Evolutionary conservation across 2,329 filamentous ascomycete genomes (phyloP).

Genomic region (Thermothelomyces thermophilus): DNA sequence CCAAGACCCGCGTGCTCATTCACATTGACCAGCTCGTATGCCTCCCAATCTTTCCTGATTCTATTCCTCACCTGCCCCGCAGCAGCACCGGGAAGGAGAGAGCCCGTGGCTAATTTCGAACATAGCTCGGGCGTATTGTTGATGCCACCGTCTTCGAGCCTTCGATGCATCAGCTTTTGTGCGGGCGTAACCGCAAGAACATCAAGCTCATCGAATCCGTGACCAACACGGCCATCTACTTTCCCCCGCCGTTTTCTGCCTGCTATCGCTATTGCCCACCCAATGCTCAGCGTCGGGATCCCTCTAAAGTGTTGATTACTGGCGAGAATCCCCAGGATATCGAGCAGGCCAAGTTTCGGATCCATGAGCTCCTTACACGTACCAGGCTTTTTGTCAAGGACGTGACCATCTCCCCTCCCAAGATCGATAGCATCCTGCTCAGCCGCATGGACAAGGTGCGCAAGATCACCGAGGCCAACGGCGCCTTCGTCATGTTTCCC

Average conservation of each 20-base stretch:
- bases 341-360: constrained; percentile 79
- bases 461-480: constrained; percentile 95
- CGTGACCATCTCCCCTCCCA: constrained; percentile 79
- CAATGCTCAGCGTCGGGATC: constrained; percentile 72
- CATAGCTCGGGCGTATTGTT: constrained; percentile 63
- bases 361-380: constrained; percentile 75
- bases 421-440: constrained; percentile 90
- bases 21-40: constrained; percentile 92
- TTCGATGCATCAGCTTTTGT: constrained; percentile 84
- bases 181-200: constrained; percentile 89
- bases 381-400: constrained; percentile 88
- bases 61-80: not conserved
- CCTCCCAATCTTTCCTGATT: constrained; percentile 14
- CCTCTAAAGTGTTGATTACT: constrained; percentile 91
- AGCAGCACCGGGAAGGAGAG: not conserved
- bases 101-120: constrained; percentile 30
- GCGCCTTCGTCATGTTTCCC: constrained; percentile 89
- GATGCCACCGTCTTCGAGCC: constrained; percentile 78
- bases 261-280: constrained; percentile 86
- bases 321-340: constrained; percentile 82
- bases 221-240: constrained; percentile 96
- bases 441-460: constrained; percentile 91
- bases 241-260: constrained; percentile 86
- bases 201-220: constrained; percentile 96
- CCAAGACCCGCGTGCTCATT: constrained; percentile 90